Evolutionary conservation across 345 rosid species (phyloP).

Genomic region (Bruguiera parviflora): DNA sequence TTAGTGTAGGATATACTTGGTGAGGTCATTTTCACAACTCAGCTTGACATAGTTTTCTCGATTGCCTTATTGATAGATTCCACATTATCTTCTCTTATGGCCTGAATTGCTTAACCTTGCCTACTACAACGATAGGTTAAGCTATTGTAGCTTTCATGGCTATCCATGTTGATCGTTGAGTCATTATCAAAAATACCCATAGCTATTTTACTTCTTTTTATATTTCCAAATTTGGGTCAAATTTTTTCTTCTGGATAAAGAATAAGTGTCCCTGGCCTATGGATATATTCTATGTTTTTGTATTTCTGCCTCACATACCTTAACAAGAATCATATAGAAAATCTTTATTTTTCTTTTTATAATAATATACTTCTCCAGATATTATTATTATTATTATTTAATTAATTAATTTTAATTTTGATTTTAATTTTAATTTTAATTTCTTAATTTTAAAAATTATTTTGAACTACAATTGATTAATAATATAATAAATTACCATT

Average conservation of each 20-base stretch:
- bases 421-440: too few species aligned
- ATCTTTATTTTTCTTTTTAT: too few species aligned
- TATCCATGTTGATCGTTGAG: constrained; percentile 2
- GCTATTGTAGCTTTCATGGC: constrained; percentile 3
- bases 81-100: constrained; percentile 25
- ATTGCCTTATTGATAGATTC: constrained; percentile 27
- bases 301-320: too few species aligned
- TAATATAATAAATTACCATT: too few species aligned
- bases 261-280: too few species aligned
- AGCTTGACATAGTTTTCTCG: constrained; percentile 10
- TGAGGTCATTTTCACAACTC: constrained; percentile 14
- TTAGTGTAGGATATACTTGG: not conserved
- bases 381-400: too few species aligned
- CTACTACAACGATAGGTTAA: constrained; percentile 9
- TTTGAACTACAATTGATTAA: not conserved
- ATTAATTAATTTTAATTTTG: too few species aligned
- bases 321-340: too few species aligned
- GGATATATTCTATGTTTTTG: too few species aligned
- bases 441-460: not conserved
- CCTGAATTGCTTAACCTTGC: constrained; percentile 5
- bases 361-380: too few species aligned
- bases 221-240: not conserved
- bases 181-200: not conserved
- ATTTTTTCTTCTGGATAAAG: not conserved
- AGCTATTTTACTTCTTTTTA: too few species aligned